These are phyloP conservation scores for Ambrosia hybrid DNA, from an alignment of 140 eudicot genomes.

Conservation along the genomic window DNA sequence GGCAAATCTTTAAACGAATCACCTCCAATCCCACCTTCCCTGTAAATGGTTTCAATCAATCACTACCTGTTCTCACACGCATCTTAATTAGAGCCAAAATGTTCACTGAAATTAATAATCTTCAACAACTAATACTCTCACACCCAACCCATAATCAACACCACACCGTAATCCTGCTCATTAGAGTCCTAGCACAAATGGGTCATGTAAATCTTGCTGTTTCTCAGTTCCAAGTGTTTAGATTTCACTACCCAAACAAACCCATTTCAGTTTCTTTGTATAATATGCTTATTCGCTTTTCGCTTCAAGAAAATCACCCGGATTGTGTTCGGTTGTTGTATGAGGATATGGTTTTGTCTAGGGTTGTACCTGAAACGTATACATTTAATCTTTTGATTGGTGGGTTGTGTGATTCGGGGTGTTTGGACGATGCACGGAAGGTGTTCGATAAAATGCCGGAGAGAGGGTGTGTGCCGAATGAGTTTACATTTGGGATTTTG, in stretches of 20 bases:
- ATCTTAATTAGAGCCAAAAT: constrained; percentile 60
- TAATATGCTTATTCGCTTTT: constrained; percentile 54
- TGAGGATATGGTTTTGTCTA: constrained; percentile 60
- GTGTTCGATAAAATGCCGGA: constrained; percentile 85
- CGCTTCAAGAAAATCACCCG: constrained; percentile 29
- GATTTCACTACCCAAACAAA: constrained; percentile 43
- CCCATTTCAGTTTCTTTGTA: constrained; percentile 52
- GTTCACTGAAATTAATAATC: constrained; percentile 55
- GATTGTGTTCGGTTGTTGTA: constrained; percentile 53
- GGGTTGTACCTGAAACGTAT: constrained; percentile 61
- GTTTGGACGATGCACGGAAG: constrained; percentile 68
- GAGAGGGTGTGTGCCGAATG: constrained; percentile 77
- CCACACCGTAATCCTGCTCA: constrained; percentile 23
- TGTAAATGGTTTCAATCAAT: constrained; percentile 22
- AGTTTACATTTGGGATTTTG: constrained; percentile 75
- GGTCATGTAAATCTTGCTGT: constrained; percentile 56
- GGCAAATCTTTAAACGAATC: constrained; percentile 67
- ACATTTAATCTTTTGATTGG: constrained; percentile 72
- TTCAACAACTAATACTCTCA: constrained; percentile 54
- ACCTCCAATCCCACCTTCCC: constrained; percentile 39
- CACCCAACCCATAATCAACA: constrained; percentile 19
- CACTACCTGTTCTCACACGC: constrained; percentile 49
- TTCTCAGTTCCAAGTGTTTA: constrained; percentile 54
- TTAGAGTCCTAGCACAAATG: constrained; percentile 40
- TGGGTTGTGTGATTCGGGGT: constrained; percentile 67